Percentiles rank a stretch among this genome's conserved stretches.
Evolutionary conservation across 805 yeast genomes (phyloP).

Genomic region (Candida ascalaphidarum): DNA sequence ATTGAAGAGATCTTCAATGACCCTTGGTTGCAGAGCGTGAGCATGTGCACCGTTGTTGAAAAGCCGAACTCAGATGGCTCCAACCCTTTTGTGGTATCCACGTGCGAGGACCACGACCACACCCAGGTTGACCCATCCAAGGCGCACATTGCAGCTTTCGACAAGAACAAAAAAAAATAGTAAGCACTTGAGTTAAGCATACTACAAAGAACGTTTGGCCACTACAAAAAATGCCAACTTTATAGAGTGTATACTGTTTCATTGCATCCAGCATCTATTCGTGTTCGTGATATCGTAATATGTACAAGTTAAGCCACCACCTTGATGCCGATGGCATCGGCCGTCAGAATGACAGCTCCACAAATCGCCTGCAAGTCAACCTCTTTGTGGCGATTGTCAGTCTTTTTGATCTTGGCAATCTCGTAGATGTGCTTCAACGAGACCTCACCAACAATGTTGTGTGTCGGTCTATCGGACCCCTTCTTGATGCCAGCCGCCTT

Average conservation of each 20-base stretch:
- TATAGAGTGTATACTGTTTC: neutral
- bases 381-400: constrained; percentile 69
- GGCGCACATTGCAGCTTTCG: constrained; percentile 92
- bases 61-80: constrained; percentile 28
- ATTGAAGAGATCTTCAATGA: constrained; percentile 74
- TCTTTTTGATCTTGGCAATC: constrained; percentile 87
- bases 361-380: constrained; percentile 68
- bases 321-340: constrained; percentile 80
- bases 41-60: constrained; percentile 60
- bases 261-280: no score
- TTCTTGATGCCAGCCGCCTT: constrained; percentile 75
- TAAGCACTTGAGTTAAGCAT: neutral
- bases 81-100: constrained; percentile 26
- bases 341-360: constrained; percentile 79
- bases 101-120: constrained; percentile 63
- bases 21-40: constrained; percentile 54
- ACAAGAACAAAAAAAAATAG: constrained; percentile 63
- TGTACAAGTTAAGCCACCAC: constrained; percentile 49
- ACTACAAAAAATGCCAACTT: neutral
- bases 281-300: no score
- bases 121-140: constrained; percentile 87
- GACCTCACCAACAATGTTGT: constrained; percentile 50
- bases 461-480: constrained; percentile 68
- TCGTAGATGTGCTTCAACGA: constrained; percentile 89
- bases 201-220: no score